phyloP scores from a whole-genome alignment of 345 rosid species.

The Salix dunnii region DNA sequence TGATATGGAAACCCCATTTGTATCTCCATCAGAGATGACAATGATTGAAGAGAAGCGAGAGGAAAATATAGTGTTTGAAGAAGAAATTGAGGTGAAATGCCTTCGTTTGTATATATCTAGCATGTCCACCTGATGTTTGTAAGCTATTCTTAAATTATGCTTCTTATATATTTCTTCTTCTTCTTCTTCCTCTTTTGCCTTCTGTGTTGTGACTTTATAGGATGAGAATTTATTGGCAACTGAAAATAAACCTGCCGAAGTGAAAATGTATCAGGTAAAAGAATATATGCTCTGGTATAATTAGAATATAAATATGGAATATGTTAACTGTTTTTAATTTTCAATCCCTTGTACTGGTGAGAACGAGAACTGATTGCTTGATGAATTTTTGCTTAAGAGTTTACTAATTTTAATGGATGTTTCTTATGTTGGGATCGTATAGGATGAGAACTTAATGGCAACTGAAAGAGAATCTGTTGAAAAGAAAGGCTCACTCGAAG shows the following conservation, averaged over 20 bases:
- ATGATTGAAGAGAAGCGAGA: conserved; percentile 35
- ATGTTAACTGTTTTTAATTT: not conserved
- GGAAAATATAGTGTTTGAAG: conserved; percentile 24
- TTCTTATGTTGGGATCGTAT: conserved; percentile 2
- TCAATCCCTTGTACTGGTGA: no score
- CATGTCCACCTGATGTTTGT: not conserved
- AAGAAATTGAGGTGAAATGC: conserved; percentile 17
- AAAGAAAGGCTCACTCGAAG: conserved; percentile 12
- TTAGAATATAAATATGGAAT: not conserved
- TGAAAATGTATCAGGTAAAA: not conserved
- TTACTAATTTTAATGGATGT: not conserved
- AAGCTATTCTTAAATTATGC: not conserved
- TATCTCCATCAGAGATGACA: conserved; percentile 35
- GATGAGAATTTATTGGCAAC: conserved; percentile 7
- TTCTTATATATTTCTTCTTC: not conserved
- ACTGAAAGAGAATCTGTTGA: conserved; percentile 7
- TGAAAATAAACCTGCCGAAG: conserved; percentile 3
- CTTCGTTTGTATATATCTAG: not conserved
- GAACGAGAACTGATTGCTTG: not conserved
- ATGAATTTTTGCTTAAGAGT: not conserved
- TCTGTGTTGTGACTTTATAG: conserved; percentile 1
- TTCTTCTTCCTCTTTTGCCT: not conserved
- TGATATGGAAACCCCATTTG: conserved; percentile 44
- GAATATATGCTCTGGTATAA: not conserved
- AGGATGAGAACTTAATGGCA: conserved; percentile 9